phyloP scores from a whole-genome alignment of 2,329 filamentous ascomycete species.

The Pleurostoma richardsiae region DNA sequence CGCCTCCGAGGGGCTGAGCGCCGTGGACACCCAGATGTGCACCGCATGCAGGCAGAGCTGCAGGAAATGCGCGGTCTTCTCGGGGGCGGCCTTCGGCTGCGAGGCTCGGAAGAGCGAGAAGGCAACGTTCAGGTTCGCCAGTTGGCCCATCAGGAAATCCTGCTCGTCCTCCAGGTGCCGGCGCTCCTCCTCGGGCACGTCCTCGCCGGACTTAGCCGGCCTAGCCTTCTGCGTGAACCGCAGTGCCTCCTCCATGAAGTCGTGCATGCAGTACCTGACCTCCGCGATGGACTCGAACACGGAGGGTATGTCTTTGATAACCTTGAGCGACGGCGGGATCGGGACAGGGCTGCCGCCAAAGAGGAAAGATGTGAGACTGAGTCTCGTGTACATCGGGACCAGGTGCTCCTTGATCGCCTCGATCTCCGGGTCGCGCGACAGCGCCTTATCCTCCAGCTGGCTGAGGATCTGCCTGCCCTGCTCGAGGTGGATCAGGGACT shows the following conservation, averaged over 20 bases:
- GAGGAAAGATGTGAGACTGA: slow-evolving; percentile 9
- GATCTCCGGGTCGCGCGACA: slow-evolving; percentile 21
- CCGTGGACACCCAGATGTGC: slow-evolving; percentile 25
- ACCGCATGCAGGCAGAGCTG: slow-evolving; percentile 25
- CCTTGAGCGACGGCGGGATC: slow-evolving; percentile 28
- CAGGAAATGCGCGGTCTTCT: slow-evolving; percentile 19
- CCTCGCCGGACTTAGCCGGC: slow-evolving; percentile 17
- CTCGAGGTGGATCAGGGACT: slow-evolving; percentile 37
- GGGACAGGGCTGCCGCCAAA: slow-evolving; percentile 25
- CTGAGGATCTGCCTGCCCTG: slow-evolving; percentile 36
- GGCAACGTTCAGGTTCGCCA: slow-evolving; percentile 22
- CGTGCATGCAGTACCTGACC: slow-evolving; percentile 25
- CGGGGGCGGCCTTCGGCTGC: slow-evolving; percentile 12
- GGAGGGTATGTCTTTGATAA: slow-evolving; percentile 20
- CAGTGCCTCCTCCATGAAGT: slow-evolving; percentile 32
- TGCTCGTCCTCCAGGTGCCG: slow-evolving; percentile 22
- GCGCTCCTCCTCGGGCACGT: slow-evolving; percentile 15
- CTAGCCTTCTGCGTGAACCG: slow-evolving; percentile 25
- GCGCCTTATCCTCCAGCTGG: slow-evolving; percentile 18
- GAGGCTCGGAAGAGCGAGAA: slow-evolving; percentile 21
- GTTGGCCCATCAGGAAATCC: slow-evolving; percentile 22
- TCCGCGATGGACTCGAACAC: slow-evolving; percentile 26
- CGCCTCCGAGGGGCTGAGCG: slow-evolving; percentile 20
- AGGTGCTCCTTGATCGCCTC: slow-evolving; percentile 22
- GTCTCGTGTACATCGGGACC: slow-evolving; percentile 19